Percentiles rank a stretch among this genome's conserved stretches.
These are phyloP conservation scores for Ascochyta rabiei DNA, from an alignment of 2,329 filamentous ascomycete genomes.

Conservation along the genomic window DNA sequence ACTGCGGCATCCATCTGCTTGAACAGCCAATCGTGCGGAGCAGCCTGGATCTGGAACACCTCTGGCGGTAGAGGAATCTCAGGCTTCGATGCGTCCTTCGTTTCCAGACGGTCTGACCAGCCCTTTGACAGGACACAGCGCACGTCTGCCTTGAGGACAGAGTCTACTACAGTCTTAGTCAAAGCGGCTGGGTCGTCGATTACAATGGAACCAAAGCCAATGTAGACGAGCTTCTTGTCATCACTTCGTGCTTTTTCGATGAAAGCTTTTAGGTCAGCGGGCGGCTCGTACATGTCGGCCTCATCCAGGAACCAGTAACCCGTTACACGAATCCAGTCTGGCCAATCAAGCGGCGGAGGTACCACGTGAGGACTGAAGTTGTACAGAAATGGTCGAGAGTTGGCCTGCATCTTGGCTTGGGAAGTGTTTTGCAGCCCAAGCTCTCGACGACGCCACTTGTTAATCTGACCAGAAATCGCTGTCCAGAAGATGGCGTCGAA, in stretches of 20 bases:
- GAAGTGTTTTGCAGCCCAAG: constrained; percentile 80
- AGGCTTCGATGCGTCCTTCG: constrained; percentile 62
- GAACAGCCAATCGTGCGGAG: constrained; percentile 97
- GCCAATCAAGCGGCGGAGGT: constrained; percentile 91
- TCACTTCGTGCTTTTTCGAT: constrained; percentile 83
- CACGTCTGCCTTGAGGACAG: constrained; percentile 88
- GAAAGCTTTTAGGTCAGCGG: constrained; percentile 76
- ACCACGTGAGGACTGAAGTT: constrained; percentile 96
- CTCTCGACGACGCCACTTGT: constrained; percentile 84
- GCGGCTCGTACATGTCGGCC: constrained; percentile 69
- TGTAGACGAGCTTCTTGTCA: constrained; percentile 90
- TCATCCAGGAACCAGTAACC: constrained; percentile 99
- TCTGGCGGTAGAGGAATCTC: constrained; percentile 76
- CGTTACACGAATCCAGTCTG: constrained; percentile 95
- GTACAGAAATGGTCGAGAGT: constrained; percentile 98
- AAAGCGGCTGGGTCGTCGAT: constrained; percentile 87
- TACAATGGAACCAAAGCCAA: constrained; percentile 95
- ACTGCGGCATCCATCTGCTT: constrained; percentile 89
- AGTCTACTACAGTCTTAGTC: constrained; percentile 91
- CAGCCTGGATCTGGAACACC: constrained; percentile 86
- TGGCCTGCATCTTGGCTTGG: constrained; percentile 89
- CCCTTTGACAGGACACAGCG: constrained; percentile 95
- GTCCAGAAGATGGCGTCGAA: constrained; percentile 98
- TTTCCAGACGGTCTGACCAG: constrained; percentile 84
- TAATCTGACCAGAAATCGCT: constrained; percentile 87